These are phyloP conservation scores for Paracoccidioides lutzii DNA, from an alignment of 2,329 filamentous ascomycete species.

Conservation along the genomic window DNA sequence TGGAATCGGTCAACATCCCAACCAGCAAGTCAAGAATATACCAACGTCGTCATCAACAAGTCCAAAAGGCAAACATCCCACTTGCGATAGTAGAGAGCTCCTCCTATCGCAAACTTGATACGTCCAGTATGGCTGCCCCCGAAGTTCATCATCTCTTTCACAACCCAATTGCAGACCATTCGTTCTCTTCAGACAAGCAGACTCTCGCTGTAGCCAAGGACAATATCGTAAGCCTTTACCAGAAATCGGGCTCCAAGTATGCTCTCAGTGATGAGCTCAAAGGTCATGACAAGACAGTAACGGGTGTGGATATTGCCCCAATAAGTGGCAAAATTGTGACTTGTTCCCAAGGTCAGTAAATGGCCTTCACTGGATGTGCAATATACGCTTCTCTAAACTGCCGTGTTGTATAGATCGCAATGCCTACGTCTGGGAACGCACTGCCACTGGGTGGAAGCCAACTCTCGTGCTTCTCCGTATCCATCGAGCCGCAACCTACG, in stretches of 20 bases:
- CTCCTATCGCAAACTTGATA: slow-evolving; percentile 56
- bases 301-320: slow-evolving; percentile 88
- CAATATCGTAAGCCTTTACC: slow-evolving; percentile 79
- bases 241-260: slow-evolving; percentile 58
- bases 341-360: slow-evolving; percentile 70
- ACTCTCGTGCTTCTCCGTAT: slow-evolving; percentile 94
- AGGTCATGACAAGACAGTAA: slow-evolving; percentile 94
- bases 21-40: not conserved
- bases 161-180: slow-evolving; percentile 91
- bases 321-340: slow-evolving; percentile 87
- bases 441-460: slow-evolving; percentile 85
- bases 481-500: slow-evolving; percentile 90
- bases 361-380: not conserved
- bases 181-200: slow-evolving; percentile 83
- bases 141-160: slow-evolving; percentile 97
- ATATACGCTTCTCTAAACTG: not conserved
- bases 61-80: not conserved
- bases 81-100: slow-evolving; percentile 89
- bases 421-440: slow-evolving; percentile 94
- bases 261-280: slow-evolving; percentile 83
- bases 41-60: not conserved
- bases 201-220: slow-evolving; percentile 86
- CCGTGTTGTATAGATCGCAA: slow-evolving; percentile 59
- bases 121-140: slow-evolving; percentile 58
- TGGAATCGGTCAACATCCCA: not conserved